Evolutionary conservation across 2,329 filamentous ascomycete genomes (phyloP), one percentile per base, ranked within the genome.

Genomic region (Aureobasidium sp.): DNA sequence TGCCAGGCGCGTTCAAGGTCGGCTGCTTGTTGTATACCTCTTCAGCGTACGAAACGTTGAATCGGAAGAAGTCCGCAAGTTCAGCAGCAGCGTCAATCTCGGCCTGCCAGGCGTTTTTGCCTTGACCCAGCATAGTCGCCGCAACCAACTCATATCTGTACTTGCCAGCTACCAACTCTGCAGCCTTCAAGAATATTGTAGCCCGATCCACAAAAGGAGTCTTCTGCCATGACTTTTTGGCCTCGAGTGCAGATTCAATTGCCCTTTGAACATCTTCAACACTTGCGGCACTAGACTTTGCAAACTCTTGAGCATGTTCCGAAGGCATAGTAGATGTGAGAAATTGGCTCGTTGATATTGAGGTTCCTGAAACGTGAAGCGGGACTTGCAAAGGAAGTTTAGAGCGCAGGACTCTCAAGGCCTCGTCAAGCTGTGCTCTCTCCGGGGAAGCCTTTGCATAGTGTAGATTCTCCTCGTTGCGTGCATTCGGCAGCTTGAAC

Each of bases 51-150:
- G 68, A 65, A 53, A 70, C 68, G 64, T 74, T 70, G 37, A 70
- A 67, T 0, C 74, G 69, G 66, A 74, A 75, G 63, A 76, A 76
- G 63, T 77, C 75, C 2, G 70, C 71, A 15, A 72, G 59, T 66
- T 75, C 74, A 6, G 72, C 73, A 5, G 70, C 70, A 37, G 70
- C 70, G 55, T 76, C 73, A 48, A 75, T 74, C 62, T 76, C 74
- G 10, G 72, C 75, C 65, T 77, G 74, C 69, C 70, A 76, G 20
- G 70, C 68, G 62, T 74, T 77, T 68, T 77, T 77, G 37, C 74
- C 75, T 64, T 76, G 75, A 7, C 74, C 75, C 2, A 77, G 66
- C 74, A 76, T 77, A 0, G 75, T 76, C 2, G 75, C 73, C 1
- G 74, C 74, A 23, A 76, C 71, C 1, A 76, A 64, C 26, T 75